phyloP scores from a whole-genome alignment of 2,329 filamentous ascomycete species.

The Aspergillus hiratsukae region DNA sequence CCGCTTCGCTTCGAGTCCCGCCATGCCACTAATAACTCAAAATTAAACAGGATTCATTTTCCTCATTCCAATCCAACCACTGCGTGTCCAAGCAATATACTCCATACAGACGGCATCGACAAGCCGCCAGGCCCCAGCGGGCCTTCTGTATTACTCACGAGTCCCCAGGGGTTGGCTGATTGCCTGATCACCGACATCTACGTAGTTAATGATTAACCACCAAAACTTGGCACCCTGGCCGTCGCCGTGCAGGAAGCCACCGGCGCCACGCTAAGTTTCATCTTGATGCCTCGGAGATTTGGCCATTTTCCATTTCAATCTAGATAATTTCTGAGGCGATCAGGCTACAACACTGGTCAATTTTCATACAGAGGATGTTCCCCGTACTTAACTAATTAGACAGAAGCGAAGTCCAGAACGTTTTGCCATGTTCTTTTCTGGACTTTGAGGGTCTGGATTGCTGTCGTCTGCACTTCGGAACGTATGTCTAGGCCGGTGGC shows the following conservation, averaged over 20 bases:
- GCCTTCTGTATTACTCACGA: no score
- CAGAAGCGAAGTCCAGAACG: not conserved
- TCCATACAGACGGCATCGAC: not conserved
- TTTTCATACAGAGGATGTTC: not conserved
- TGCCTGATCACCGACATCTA: slow-evolving; percentile 1
- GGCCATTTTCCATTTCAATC: not conserved
- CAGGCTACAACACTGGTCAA: not conserved
- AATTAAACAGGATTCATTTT: not conserved
- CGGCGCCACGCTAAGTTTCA: slow-evolving; percentile 18
- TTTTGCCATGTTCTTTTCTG: not conserved
- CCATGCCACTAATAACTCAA: not conserved
- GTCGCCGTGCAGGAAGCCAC: slow-evolving; percentile 2
- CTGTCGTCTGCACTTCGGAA: not conserved
- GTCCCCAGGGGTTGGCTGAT: not conserved
- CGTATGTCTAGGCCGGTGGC: not conserved
- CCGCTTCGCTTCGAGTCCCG: not conserved
- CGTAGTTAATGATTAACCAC: slow-evolving; percentile 9
- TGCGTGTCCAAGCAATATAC: not conserved
- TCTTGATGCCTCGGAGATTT: slow-evolving; percentile 9
- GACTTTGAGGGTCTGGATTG: not conserved
- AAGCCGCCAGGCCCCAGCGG: no score
- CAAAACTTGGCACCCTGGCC: slow-evolving; percentile 15
- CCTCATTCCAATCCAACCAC: not conserved
- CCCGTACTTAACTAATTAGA: not conserved
- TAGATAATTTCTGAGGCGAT: not conserved